phyloP scores from a whole-genome alignment of 768 basidiomycete species.

The Tulasnella sp. region DNA sequence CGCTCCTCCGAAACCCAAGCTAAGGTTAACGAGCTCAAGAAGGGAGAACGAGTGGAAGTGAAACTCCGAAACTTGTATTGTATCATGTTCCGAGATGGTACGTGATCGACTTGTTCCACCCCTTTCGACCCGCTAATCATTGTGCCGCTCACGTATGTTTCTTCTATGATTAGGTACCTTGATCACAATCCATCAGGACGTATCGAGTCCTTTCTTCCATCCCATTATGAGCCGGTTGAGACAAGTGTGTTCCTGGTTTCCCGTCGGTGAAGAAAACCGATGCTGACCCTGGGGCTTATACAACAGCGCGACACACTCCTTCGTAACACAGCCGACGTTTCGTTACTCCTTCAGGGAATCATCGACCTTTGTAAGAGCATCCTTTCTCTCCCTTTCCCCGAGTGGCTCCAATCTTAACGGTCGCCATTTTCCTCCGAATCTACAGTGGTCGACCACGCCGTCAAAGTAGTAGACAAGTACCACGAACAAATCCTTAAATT shows the following conservation, averaged over 20 bases:
- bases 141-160: not conserved
- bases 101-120: no score
- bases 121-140: no score
- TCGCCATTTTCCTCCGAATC: not conserved
- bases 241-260: slow-evolving; percentile 20
- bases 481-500: slow-evolving; percentile 54
- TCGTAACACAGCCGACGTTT: slow-evolving; percentile 55
- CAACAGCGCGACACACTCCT: slow-evolving; percentile 48
- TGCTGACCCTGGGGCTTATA: not conserved
- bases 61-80: slow-evolving; percentile 57
- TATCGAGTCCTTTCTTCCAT: slow-evolving; percentile 39
- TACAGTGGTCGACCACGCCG: slow-evolving; percentile 39
- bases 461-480: slow-evolving; percentile 42
- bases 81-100: slow-evolving; percentile 60
- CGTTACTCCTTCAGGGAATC: slow-evolving; percentile 58
- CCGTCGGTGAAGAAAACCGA: not conserved
- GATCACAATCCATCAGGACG: slow-evolving; percentile 49
- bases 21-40: slow-evolving; percentile 35
- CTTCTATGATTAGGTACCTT: slow-evolving; percentile 46
- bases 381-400: no score
- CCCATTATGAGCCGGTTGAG: slow-evolving; percentile 52
- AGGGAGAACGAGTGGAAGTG: slow-evolving; percentile 52
- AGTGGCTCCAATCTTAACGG: no score
- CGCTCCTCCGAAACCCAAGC: slow-evolving; percentile 10
- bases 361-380: slow-evolving; percentile 29